phyloP scores from a whole-genome alignment of 1,284 basidiomycete species.

The Ceratobasidium sp. region DNA sequence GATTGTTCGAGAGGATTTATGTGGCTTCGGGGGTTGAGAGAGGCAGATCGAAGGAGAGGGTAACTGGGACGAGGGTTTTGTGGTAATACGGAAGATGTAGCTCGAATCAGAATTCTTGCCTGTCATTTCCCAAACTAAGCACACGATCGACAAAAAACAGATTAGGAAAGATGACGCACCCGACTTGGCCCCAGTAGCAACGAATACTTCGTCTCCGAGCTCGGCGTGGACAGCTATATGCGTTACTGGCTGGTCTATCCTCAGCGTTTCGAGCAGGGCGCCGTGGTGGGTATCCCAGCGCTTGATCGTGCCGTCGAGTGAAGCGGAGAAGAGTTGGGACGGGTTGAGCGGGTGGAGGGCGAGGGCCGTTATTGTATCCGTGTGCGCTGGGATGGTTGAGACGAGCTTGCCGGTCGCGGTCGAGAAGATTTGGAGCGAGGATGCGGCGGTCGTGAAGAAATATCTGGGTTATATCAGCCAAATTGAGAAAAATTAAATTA shows the following conservation, averaged over 20 bases:
- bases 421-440: slow-evolving; percentile 86
- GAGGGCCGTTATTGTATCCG: slow-evolving; percentile 78
- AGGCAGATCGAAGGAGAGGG: slow-evolving; percentile 66
- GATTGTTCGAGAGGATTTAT: slow-evolving; percentile 66
- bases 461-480: slow-evolving; percentile 67
- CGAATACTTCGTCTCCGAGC: slow-evolving; percentile 73
- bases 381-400: slow-evolving; percentile 76
- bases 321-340: slow-evolving; percentile 90
- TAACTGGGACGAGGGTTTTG: slow-evolving; percentile 57
- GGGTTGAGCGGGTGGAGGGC: slow-evolving; percentile 87
- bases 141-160: slow-evolving; percentile 46
- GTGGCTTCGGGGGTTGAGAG: slow-evolving; percentile 58
- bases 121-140: slow-evolving; percentile 42
- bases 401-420: slow-evolving; percentile 79
- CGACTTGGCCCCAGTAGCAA: slow-evolving; percentile 69
- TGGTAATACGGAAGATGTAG: slow-evolving; percentile 67
- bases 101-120: slow-evolving; percentile 60
- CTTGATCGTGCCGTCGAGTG: slow-evolving; percentile 85
- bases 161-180: slow-evolving; percentile 39
- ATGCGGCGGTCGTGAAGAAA: slow-evolving; percentile 85
- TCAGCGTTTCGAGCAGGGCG: slow-evolving; percentile 79
- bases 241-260: slow-evolving; percentile 77
- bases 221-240: slow-evolving; percentile 77
- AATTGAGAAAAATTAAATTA: slow-evolving; percentile 44
- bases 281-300: slow-evolving; percentile 97